Evolutionary conservation across 2,329 filamentous ascomycete species (phyloP).

Genomic region (Emergomyces africanus): DNA sequence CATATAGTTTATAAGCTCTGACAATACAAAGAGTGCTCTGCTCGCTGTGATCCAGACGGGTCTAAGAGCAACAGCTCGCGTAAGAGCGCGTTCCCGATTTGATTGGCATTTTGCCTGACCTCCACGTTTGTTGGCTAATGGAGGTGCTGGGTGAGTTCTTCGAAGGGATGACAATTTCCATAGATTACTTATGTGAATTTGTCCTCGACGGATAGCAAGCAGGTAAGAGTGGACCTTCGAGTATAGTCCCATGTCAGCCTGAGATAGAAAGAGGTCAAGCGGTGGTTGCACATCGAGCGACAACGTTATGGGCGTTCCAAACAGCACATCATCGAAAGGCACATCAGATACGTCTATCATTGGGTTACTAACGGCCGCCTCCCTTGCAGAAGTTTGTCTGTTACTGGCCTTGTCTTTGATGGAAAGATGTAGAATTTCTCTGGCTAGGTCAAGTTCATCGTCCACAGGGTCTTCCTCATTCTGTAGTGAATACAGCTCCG

Average conservation of each 20-base stretch:
- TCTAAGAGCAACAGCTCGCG: slow-evolving; percentile 56
- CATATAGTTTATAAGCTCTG: slow-evolving; percentile 75
- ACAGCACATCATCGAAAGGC: slow-evolving; percentile 63
- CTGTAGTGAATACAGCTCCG: slow-evolving; percentile 62
- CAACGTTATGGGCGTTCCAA: slow-evolving; percentile 62
- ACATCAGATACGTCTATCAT: slow-evolving; percentile 29
- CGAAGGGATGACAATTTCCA: slow-evolving; percentile 77
- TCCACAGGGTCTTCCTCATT: slow-evolving; percentile 62
- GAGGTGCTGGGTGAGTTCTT: slow-evolving; percentile 61
- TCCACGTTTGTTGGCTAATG: slow-evolving; percentile 46
- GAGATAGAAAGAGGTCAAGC: slow-evolving; percentile 73
- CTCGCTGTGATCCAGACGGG: slow-evolving; percentile 83
- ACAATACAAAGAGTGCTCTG: slow-evolving; percentile 77
- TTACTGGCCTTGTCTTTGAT: slow-evolving; percentile 25
- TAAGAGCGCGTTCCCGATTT: slow-evolving; percentile 51
- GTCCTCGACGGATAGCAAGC: slow-evolving; percentile 69
- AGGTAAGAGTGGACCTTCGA: slow-evolving; percentile 80
- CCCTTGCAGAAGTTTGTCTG: slow-evolving; percentile 10
- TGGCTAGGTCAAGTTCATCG: slow-evolving; percentile 70
- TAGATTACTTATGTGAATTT: slow-evolving; percentile 68
- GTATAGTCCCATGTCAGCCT: slow-evolving; percentile 65
- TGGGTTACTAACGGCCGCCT: slow-evolving; percentile 11
- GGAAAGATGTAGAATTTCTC: slow-evolving; percentile 58
- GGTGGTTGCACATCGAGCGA: slow-evolving; percentile 65
- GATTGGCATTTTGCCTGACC: slow-evolving; percentile 49